Conservation (phyloP, 2,329 filamentous ascomycete species). For the Graphilbum ipis-grandicollis region DNA sequence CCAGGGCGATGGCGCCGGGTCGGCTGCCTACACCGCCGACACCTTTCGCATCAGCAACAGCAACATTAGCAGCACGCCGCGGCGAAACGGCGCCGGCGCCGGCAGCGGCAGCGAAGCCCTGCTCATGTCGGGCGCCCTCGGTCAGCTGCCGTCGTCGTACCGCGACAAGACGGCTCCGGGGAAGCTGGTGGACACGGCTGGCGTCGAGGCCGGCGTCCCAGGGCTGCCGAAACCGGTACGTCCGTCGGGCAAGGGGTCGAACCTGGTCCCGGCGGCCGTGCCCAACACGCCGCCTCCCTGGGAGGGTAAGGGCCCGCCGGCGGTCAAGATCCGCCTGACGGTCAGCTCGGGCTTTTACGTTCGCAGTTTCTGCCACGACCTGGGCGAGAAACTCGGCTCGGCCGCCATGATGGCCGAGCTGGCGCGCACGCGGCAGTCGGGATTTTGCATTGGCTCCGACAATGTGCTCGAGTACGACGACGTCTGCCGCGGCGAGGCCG, state of each 20-base stretch:
- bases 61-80: slow-evolving; percentile 11
- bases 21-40: too few relatives aligned
- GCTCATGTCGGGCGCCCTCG: slow-evolving; percentile 41
- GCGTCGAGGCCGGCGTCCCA: neutral
- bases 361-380: slow-evolving; percentile 79
- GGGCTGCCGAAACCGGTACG: neutral
- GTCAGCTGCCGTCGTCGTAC: slow-evolving; percentile 26
- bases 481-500: slow-evolving; percentile 54
- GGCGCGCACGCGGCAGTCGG: slow-evolving; percentile 61
- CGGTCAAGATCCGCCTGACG: slow-evolving; percentile 71
- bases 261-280: slow-evolving; percentile 31
- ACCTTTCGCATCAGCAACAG: slow-evolving; percentile 11
- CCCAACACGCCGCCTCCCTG: slow-evolving; percentile 34
- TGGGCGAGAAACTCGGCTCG: slow-evolving; percentile 67
- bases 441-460: slow-evolving; percentile 52
- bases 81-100: slow-evolving; percentile 9
- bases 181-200: too few relatives aligned
- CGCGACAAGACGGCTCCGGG: slow-evolving; percentile 1
- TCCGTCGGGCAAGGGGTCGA: slow-evolving; percentile 28
- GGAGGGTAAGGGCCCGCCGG: slow-evolving; percentile 50
- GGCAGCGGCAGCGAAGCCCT: slow-evolving; percentile 14
- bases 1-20: neutral
- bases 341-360: slow-evolving; percentile 96
- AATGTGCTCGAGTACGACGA: slow-evolving; percentile 70
- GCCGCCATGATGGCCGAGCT: slow-evolving; percentile 77